These are phyloP conservation scores for Aspergillus fumigatiaffinis DNA, from an alignment of 2,329 filamentous ascomycete species.

Conservation along the genomic window DNA sequence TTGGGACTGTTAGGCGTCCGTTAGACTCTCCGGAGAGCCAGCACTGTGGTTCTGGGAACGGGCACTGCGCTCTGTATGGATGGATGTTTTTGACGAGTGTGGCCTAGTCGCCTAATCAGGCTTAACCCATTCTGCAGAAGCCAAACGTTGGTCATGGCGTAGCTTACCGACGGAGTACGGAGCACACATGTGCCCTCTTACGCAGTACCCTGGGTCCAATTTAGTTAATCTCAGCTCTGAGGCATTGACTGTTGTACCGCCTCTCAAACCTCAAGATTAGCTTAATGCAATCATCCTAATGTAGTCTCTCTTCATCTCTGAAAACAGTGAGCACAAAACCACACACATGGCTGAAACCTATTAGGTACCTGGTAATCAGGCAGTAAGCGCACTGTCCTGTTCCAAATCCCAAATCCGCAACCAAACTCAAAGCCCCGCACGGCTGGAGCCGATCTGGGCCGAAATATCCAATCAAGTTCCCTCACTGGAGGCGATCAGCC, in stretches of 20 bases:
- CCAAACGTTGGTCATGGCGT: background rate
- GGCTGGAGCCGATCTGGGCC: conserved; percentile 1
- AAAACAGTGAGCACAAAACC: too few species aligned
- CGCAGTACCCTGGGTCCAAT: too few species aligned
- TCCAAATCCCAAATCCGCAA: background rate
- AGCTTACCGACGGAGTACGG: background rate
- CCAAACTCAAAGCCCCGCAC: conserved; percentile 8
- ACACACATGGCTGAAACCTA: background rate
- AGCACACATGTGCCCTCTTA: background rate
- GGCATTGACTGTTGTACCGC: background rate
- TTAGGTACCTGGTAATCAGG: background rate
- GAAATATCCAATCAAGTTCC: background rate
- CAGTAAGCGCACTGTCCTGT: background rate
- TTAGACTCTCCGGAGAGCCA: background rate
- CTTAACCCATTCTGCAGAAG: background rate
- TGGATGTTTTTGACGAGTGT: background rate
- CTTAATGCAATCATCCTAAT: background rate
- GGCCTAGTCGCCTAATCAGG: background rate
- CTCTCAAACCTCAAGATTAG: too few species aligned
- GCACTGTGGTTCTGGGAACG: background rate
- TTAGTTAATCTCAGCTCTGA: background rate
- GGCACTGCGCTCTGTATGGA: background rate
- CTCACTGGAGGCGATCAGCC: background rate
- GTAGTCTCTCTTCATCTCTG: background rate
- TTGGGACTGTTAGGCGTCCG: background rate